A percentile compares a stretch with the other conserved stretches of the same genome.
Conservation (phyloP, 2,329 filamentous ascomycete genomes). For the Pseudogymnoascus sp. region DNA sequence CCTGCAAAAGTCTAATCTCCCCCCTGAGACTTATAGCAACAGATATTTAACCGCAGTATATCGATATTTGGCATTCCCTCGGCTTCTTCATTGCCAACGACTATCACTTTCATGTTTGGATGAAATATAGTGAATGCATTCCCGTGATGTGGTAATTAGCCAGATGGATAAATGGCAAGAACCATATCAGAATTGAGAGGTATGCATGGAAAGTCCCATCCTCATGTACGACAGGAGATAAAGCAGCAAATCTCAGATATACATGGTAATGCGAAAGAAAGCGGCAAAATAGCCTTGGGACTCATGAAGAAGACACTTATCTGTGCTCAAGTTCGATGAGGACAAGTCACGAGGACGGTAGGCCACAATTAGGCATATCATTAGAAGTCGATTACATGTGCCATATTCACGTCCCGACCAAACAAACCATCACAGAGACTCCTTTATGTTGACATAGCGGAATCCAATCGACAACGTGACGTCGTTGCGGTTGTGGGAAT, state of each 20-base stretch:
- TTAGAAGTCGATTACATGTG: neutral
- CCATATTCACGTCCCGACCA: neutral
- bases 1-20: slow-evolving; percentile 3
- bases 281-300: neutral
- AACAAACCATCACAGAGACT: neutral
- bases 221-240: neutral
- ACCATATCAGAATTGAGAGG: neutral
- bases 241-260: neutral
- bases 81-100: neutral
- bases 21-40: neutral
- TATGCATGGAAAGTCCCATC: neutral
- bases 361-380: neutral
- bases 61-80: neutral
- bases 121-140: neutral
- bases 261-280: neutral
- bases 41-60: neutral
- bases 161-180: neutral
- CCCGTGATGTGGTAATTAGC: neutral
- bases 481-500: neutral
- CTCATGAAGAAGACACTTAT: neutral
- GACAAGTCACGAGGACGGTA: neutral
- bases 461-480: neutral
- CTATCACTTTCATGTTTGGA: neutral
- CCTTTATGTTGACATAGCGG: neutral
- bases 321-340: neutral